phyloP scores from a whole-genome alignment of 2,329 filamentous ascomycete species.

The Paraphoma chrysanthemicola region DNA sequence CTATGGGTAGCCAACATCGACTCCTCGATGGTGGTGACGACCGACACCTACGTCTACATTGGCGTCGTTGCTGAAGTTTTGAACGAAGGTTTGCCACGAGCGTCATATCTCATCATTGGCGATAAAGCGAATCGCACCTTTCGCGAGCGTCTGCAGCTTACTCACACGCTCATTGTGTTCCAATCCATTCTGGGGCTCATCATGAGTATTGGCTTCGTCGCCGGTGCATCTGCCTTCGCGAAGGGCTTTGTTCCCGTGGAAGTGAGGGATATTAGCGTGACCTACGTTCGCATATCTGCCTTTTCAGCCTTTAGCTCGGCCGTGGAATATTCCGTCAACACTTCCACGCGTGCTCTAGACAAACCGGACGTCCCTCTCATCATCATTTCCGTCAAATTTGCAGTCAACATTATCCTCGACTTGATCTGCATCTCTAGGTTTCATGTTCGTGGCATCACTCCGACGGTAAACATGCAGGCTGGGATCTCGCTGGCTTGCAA shows the following conservation, averaged over 20 bases:
- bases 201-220: conserved; percentile 66
- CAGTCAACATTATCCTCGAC: conserved; percentile 71
- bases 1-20: conserved; percentile 76
- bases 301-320: conserved; percentile 69
- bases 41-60: conserved; percentile 74
- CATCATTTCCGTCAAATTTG: conserved; percentile 69
- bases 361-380: conserved; percentile 72
- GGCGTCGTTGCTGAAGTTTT: conserved; percentile 70
- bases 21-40: conserved; percentile 66
- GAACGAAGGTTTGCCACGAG: conserved; percentile 74
- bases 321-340: conserved; percentile 67
- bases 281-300: conserved; percentile 69
- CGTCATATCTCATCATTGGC: conserved; percentile 73
- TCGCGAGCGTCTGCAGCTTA: conserved; percentile 62
- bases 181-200: conserved; percentile 65
- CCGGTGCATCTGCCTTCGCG: conserved; percentile 63
- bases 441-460: conserved; percentile 61
- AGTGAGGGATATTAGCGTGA: conserved; percentile 63
- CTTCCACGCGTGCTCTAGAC: conserved; percentile 70
- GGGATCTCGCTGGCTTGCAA: conserved; percentile 66
- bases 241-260: conserved; percentile 68
- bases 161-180: conserved; percentile 64
- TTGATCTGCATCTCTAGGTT: conserved; percentile 71
- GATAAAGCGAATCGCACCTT: conserved; percentile 64
- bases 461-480: conserved; percentile 70